A percentile compares a stretch with the other conserved stretches of the same genome.
Evolutionary conservation across 2,329 filamentous ascomycete species (phyloP).

Genomic region (Colletotrichum sojae): DNA sequence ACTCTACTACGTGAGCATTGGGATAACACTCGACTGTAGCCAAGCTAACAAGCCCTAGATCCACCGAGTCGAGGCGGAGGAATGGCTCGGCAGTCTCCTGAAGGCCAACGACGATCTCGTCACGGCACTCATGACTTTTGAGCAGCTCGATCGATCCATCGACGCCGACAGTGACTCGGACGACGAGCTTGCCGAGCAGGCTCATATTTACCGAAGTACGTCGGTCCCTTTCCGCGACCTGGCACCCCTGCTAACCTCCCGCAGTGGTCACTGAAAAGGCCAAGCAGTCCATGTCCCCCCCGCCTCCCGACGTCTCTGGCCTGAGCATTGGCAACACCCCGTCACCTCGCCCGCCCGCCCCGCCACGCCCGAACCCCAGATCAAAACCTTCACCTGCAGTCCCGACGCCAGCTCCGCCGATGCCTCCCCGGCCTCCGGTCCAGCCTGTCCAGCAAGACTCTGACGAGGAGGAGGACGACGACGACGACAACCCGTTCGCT

Average conservation of each 20-base stretch:
- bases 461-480: slow-evolving; percentile 70
- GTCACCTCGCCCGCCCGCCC: slow-evolving; percentile 59
- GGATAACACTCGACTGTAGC: background rate
- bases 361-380: slow-evolving; percentile 61
- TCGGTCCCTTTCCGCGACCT: background rate
- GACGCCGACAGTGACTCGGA: slow-evolving; percentile 81
- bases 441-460: slow-evolving; percentile 54
- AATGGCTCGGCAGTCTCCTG: slow-evolving; percentile 91
- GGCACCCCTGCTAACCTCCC: slow-evolving; percentile 43
- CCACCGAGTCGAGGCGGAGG: slow-evolving; percentile 89
- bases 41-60: slow-evolving; percentile 66
- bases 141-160: slow-evolving; percentile 90
- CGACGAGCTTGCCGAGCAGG: slow-evolving; percentile 77
- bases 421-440: slow-evolving; percentile 52
- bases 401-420: slow-evolving; percentile 54
- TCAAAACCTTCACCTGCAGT: slow-evolving; percentile 64
- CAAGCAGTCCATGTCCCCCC: slow-evolving; percentile 61
- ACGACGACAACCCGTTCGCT: slow-evolving; percentile 90
- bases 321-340: slow-evolving; percentile 57
- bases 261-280: slow-evolving; percentile 68
- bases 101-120: slow-evolving; percentile 98
- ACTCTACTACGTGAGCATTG: slow-evolving; percentile 78
- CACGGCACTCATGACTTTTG: slow-evolving; percentile 91
- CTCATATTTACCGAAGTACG: slow-evolving; percentile 74
- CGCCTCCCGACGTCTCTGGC: slow-evolving; percentile 59